Percentiles rank a stretch among this genome's conserved stretches.
These are phyloP conservation scores for Punctularia strigosozonata DNA, from an alignment of 768 basidiomycete genomes.

Conservation along the genomic window DNA sequence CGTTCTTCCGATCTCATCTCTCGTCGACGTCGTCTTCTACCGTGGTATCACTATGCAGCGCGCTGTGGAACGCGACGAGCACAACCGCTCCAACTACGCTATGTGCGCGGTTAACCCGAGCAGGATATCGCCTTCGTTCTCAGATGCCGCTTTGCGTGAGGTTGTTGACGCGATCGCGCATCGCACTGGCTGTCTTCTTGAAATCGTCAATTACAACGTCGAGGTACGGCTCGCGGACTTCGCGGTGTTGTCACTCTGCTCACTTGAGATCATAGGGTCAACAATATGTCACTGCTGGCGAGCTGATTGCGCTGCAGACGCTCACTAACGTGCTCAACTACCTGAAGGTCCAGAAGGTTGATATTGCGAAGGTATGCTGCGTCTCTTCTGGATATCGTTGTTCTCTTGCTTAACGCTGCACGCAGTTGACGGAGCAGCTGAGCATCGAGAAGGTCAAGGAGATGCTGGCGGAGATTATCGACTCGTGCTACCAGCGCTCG, in stretches of 20 bases:
- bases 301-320: conserved; percentile 84
- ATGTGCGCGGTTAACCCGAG: conserved; percentile 99
- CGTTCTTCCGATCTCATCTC: conserved; percentile 86
- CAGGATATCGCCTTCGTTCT: conserved; percentile 89
- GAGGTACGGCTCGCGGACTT: conserved; percentile 38
- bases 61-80: conserved; percentile 89
- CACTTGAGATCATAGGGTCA: conserved; percentile 51
- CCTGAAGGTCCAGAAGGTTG: conserved; percentile 92
- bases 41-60: conserved; percentile 99
- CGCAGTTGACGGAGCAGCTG: conserved; percentile 76
- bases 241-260: not conserved
- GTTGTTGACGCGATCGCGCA: conserved; percentile 87
- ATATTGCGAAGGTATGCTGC: conserved; percentile 66
- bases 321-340: conserved; percentile 96
- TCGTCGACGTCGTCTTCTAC: conserved; percentile 98
- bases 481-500: conserved; percentile 65
- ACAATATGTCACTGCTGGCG: conserved; percentile 99
- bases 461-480: conserved; percentile 88
- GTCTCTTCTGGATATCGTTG: not conserved
- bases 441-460: conserved; percentile 90
- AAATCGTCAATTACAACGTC: conserved; percentile 96
- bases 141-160: conserved; percentile 90
- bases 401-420: conserved; percentile 4
- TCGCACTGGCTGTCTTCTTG: conserved; percentile 70
- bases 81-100: conserved; percentile 91